phyloP scores from a whole-genome alignment of 2,329 filamentous ascomycete genomes.

The Hymenoscyphus occultus region DNA sequence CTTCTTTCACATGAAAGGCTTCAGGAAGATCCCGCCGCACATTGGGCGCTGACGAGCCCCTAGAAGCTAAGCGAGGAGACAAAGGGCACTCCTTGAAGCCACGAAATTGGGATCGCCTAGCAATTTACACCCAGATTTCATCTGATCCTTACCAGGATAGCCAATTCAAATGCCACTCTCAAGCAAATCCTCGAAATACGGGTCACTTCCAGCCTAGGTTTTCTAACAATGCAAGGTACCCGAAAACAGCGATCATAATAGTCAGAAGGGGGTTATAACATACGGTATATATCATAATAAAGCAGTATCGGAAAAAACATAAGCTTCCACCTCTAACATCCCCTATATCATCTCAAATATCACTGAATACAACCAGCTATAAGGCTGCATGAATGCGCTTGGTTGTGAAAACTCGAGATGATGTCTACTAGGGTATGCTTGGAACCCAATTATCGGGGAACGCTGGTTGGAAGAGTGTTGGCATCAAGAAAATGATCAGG shows the following conservation, averaged over 20 bases:
- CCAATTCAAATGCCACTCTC: not conserved
- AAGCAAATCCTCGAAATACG: not conserved
- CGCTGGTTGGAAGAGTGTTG: not conserved
- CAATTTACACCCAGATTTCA: not conserved
- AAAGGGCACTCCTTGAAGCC: not conserved
- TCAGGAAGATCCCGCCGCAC: not conserved
- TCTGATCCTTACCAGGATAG: not conserved
- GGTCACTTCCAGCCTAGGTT: not conserved
- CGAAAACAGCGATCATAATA: not conserved
- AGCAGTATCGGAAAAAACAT: not conserved
- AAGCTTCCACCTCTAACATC: not conserved
- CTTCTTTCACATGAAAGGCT: not conserved
- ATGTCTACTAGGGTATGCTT: not conserved
- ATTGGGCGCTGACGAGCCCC: not conserved
- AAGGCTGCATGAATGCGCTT: conserved; percentile 1
- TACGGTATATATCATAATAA: not conserved
- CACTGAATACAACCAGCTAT: not conserved
- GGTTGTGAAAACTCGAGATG: not conserved
- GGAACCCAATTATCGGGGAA: not conserved
- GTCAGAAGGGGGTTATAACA: not conserved
- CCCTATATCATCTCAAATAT: not conserved
- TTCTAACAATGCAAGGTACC: not conserved
- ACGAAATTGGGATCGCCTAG: not conserved
- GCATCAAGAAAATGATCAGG: not conserved
- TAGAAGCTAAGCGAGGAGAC: not conserved